These are phyloP conservation scores for Phytophthora europaea DNA, from an alignment of 352 stramenopile species.

Conservation along the genomic window DNA sequence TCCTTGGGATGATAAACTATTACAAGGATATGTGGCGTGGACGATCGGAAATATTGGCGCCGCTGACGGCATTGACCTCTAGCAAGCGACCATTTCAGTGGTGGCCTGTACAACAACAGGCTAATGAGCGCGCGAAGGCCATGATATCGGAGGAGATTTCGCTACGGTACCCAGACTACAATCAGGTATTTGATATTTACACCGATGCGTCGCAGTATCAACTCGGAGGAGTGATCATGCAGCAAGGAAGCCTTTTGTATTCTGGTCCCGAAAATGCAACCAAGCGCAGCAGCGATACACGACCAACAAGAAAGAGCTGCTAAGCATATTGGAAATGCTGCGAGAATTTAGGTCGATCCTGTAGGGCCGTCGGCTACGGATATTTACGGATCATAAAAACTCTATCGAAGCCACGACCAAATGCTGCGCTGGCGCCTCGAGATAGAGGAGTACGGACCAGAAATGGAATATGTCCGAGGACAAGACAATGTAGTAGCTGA, in stretches of 20 bases:
- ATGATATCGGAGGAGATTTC: background rate
- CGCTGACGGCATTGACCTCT: conserved; percentile 4
- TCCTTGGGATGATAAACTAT: conserved; percentile 11
- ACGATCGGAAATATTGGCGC: background rate
- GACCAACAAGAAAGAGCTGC: conserved; percentile 12
- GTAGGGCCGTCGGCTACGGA: background rate
- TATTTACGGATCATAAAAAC: conserved; percentile 22
- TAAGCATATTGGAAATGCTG: conserved; percentile 14
- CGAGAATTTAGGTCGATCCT: conserved; percentile 9
- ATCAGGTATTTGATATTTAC: conserved; percentile 1
- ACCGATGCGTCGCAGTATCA: conserved; percentile 12
- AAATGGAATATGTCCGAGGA: background rate
- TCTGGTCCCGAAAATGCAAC: background rate
- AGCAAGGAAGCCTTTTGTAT: background rate
- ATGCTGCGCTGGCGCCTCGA: conserved; percentile 8
- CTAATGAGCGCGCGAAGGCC: background rate
- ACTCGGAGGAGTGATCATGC: conserved; percentile 5
- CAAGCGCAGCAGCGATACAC: conserved; percentile 5
- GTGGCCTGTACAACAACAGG: background rate
- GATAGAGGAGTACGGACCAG: conserved; percentile 14
- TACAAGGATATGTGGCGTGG: conserved; percentile 5
- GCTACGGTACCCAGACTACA: conserved; percentile 6
- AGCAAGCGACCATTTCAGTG: background rate
- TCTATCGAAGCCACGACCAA: background rate
- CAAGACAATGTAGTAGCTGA: conserved; percentile 10